Conservation (phyloP, 2,329 filamentous ascomycete species). For the Gyromitra esculenta region DNA sequence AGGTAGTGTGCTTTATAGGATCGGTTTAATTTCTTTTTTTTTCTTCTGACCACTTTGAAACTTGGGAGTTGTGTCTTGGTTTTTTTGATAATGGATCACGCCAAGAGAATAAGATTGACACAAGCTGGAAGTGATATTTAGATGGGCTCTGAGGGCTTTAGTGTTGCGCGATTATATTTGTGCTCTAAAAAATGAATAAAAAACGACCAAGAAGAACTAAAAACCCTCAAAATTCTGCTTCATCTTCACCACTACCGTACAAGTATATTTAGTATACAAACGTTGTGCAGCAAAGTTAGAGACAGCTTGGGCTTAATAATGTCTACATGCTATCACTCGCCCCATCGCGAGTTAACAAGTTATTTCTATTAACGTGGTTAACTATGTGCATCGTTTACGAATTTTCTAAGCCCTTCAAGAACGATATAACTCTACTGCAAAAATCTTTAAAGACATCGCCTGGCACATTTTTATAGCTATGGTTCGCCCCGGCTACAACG, state of each 20-base stretch:
- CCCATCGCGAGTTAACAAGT: background rate
- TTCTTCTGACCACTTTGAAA: slow-evolving; percentile 14
- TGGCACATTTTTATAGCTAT: slow-evolving; percentile 65
- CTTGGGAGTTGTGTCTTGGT: background rate
- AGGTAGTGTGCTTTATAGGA: slow-evolving; percentile 13
- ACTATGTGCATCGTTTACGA: slow-evolving; percentile 1
- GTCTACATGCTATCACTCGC: slow-evolving; percentile 40
- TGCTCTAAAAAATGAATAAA: slow-evolving; percentile 32
- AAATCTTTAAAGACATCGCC: slow-evolving; percentile 65
- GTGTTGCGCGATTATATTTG: slow-evolving; percentile 5
- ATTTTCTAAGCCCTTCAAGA: slow-evolving; percentile 60
- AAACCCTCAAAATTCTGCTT: background rate
- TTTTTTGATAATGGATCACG: background rate
- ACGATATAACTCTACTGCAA: slow-evolving; percentile 65
- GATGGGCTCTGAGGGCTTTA: background rate
- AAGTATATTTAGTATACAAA: too few relatives aligned
- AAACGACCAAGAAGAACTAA: slow-evolving; percentile 18
- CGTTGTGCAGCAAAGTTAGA: background rate
- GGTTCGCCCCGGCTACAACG: slow-evolving; percentile 64
- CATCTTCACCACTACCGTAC: background rate
- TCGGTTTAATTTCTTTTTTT: slow-evolving; percentile 24
- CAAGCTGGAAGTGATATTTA: slow-evolving; percentile 1
- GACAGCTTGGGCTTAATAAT: background rate
- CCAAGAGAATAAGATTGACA: slow-evolving; percentile 15
- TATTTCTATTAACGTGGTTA: background rate